Conservation (phyloP, 2,329 filamentous ascomycete genomes). For the Chaetomium olivaceum region DNA sequence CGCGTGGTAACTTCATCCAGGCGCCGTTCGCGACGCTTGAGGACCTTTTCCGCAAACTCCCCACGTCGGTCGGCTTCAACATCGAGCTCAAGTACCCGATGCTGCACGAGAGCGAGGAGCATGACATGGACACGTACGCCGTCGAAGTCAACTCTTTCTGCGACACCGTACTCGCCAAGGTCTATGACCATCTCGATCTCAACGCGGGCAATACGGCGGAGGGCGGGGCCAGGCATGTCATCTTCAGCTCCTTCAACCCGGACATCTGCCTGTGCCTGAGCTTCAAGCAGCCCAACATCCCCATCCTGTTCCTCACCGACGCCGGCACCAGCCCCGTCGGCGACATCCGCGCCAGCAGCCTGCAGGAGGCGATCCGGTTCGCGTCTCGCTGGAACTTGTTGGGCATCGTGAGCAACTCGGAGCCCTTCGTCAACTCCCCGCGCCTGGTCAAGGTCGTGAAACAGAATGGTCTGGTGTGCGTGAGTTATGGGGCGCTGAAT, state of each 20-base stretch:
- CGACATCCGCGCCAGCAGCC: constrained; percentile 83
- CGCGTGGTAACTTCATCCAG: constrained; percentile 90
- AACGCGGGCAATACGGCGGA: constrained; percentile 42
- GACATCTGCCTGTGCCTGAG: constrained; percentile 92
- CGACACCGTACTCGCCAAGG: constrained; percentile 85
- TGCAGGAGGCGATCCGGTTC: constrained; percentile 95
- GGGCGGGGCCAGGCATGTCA: constrained; percentile 80
- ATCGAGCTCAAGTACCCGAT: constrained; percentile 99
- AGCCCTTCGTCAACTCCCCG: constrained; percentile 85
- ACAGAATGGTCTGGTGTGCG: constrained; percentile 88
- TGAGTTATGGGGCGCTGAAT: constrained; percentile 89
- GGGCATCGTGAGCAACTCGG: constrained; percentile 85
- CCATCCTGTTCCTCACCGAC: constrained; percentile 91
- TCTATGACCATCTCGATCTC: constrained; percentile 65
- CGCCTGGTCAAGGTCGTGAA: constrained; percentile 90
- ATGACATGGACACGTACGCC: constrained; percentile 95
- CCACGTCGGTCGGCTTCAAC: constrained; percentile 86
- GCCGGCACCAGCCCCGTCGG: constrained; percentile 79
- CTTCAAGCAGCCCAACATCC: constrained; percentile 97
- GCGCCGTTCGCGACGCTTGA: constrained; percentile 93
- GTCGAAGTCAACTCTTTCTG: constrained; percentile 96
- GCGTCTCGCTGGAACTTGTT: constrained; percentile 92
- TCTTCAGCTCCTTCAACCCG: constrained; percentile 97
- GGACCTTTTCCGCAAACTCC: constrained; percentile 84
- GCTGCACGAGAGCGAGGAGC: constrained; percentile 91